phyloP scores from a whole-genome alignment of 352 stramenopile species.

The Poterioochromonas sp. region DNA sequence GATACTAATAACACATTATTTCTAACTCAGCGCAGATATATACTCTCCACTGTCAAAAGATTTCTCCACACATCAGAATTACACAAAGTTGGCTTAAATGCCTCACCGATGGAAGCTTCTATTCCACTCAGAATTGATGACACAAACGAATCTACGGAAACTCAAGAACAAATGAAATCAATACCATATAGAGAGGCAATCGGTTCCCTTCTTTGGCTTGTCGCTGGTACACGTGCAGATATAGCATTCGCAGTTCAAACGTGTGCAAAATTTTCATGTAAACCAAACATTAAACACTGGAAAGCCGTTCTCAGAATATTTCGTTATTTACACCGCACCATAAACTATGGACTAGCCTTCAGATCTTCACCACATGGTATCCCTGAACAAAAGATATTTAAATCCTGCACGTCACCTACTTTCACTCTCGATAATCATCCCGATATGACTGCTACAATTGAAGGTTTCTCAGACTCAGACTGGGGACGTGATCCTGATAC shows the following conservation, averaged over 20 bases:
- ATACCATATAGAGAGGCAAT: slow-evolving; percentile 15
- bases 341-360: background rate
- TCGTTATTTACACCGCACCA: background rate
- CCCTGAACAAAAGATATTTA: slow-evolving; percentile 31
- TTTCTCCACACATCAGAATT: slow-evolving; percentile 14
- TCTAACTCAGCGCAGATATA: slow-evolving; percentile 13
- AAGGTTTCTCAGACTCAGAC: slow-evolving; percentile 24
- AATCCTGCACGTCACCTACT: slow-evolving; percentile 18
- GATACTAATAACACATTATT: background rate
- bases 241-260: slow-evolving; percentile 25
- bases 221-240: slow-evolving; percentile 14
- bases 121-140: slow-evolving; percentile 14
- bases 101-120: slow-evolving; percentile 8
- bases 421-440: slow-evolving; percentile 20
- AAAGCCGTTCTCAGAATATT: slow-evolving; percentile 18
- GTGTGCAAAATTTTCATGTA: slow-evolving; percentile 25
- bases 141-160: slow-evolving; percentile 13
- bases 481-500: slow-evolving; percentile 15
- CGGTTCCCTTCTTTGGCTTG: slow-evolving; percentile 1
- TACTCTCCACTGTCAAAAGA: slow-evolving; percentile 13
- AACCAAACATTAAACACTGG: slow-evolving; percentile 21
- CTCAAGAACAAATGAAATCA: slow-evolving; percentile 8
- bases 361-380: background rate
- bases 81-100: slow-evolving; percentile 14
- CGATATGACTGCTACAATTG: slow-evolving; percentile 21